Conservation (phyloP, 257 asterid species). For the Jaltomata sinuosa region DNA sequence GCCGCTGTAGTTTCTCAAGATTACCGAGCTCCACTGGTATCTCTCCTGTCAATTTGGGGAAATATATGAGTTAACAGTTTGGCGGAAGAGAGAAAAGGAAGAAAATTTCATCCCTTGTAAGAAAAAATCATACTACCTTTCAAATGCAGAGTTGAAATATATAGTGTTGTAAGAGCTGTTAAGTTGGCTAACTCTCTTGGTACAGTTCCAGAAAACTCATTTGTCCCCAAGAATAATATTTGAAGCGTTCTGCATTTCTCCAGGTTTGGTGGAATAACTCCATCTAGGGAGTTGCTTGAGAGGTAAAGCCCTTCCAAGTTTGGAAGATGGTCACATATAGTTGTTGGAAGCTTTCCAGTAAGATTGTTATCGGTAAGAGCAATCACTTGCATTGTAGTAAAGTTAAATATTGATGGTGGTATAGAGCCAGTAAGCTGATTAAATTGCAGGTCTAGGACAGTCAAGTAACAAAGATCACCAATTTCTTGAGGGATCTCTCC, state of each 20-base stretch:
- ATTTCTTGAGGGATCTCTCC: neutral
- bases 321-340: neutral
- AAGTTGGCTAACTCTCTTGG: neutral
- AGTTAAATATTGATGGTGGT: neutral
- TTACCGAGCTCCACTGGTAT: too few species aligned
- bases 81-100: too few species aligned
- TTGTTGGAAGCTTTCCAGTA: neutral
- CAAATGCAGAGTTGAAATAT: too few species aligned
- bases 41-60: too few species aligned
- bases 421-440: neutral
- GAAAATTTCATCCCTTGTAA: too few species aligned
- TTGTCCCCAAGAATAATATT: accelerated
- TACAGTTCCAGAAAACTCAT: neutral
- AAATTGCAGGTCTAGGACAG: neutral
- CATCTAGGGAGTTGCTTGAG: neutral
- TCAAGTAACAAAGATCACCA: neutral
- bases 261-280: neutral
- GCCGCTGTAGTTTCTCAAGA: too few species aligned
- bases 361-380: neutral
- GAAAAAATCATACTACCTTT: too few species aligned
- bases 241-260: neutral
- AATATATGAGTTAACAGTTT: too few species aligned
- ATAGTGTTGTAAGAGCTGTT: too few species aligned
- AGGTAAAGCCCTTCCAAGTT: neutral
- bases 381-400: neutral